These are phyloP conservation scores for Anisodus acutangulus DNA, from an alignment of 257 asterid species.

Conservation along the genomic window DNA sequence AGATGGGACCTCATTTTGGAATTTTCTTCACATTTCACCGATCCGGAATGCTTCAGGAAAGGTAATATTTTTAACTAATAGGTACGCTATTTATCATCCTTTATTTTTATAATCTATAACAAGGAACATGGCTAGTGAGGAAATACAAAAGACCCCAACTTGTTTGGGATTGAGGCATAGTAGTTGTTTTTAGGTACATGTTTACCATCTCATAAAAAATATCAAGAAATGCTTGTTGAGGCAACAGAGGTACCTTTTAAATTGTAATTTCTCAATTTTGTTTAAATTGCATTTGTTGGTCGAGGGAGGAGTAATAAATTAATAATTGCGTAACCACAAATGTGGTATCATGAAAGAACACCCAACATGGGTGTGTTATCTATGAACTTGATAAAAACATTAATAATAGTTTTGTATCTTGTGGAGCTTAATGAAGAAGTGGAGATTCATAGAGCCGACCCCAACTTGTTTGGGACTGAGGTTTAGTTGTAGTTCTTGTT, in stretches of 20 bases:
- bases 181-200: no score
- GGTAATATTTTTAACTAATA: conserved; percentile 51
- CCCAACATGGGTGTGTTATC: background rate
- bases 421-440: no score
- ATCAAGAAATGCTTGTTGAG: background rate
- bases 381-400: background rate
- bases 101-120: no score
- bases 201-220: background rate
- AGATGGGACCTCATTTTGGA: conserved; percentile 76
- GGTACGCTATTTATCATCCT: background rate
- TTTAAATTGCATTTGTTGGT: conserved; percentile 8
- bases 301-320: background rate
- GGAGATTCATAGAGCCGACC: no score
- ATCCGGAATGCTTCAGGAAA: conserved; percentile 85
- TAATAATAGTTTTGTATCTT: background rate
- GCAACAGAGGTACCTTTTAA: background rate
- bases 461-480: no score
- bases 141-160: background rate
- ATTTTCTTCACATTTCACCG: conserved; percentile 91
- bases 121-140: background rate
- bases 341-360: background rate
- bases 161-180: background rate
- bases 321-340: background rate
- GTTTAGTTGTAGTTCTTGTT: no score
- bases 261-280: background rate